These are phyloP conservation scores for Spirogloea muscicola DNA, from an alignment of 139 green algal genomes.

Conservation along the genomic window DNA sequence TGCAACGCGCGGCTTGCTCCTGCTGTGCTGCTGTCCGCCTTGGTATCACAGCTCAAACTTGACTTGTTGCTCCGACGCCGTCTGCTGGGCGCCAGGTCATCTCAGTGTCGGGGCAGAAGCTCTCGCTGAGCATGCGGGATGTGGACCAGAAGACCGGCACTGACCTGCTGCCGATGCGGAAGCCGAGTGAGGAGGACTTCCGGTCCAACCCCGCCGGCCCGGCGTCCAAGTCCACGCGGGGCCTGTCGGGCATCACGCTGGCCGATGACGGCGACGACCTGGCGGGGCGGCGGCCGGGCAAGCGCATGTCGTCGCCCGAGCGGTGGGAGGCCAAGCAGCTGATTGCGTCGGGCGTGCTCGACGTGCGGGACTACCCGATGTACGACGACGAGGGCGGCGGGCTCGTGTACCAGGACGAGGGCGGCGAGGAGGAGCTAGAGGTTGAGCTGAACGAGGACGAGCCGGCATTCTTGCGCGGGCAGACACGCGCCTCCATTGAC, in stretches of 20 bases:
- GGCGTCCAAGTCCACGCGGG: conserved; percentile 57
- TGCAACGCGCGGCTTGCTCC: no score
- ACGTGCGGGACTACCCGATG: conserved; percentile 78
- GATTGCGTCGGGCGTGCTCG: conserved; percentile 76
- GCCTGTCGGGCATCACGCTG: conserved; percentile 77
- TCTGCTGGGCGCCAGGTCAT: no score
- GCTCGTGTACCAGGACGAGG: conserved; percentile 50
- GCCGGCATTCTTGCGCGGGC: conserved; percentile 83
- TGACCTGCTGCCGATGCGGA: conserved; percentile 66
- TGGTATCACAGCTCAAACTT: no score
- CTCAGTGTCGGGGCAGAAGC: conserved; percentile 49
- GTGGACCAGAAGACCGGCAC: conserved; percentile 87
- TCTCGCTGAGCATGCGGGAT: conserved; percentile 86
- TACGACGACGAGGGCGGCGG: conserved; percentile 76
- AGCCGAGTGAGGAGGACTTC: conserved; percentile 33
- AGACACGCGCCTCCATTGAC: conserved; percentile 60
- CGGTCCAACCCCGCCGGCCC: conserved; percentile 46
- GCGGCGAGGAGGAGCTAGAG: conserved; percentile 88
- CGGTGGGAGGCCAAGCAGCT: conserved; percentile 78
- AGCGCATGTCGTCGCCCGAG: conserved; percentile 69
- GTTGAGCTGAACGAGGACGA: conserved; percentile 97
- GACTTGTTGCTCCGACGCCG: no score
- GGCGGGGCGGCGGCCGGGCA: conserved; percentile 50
- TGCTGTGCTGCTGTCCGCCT: no score
- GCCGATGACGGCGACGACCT: conserved; percentile 47